These are phyloP conservation scores for Brassica rapa DNA, from an alignment of 345 rosid species.

Conservation along the genomic window DNA sequence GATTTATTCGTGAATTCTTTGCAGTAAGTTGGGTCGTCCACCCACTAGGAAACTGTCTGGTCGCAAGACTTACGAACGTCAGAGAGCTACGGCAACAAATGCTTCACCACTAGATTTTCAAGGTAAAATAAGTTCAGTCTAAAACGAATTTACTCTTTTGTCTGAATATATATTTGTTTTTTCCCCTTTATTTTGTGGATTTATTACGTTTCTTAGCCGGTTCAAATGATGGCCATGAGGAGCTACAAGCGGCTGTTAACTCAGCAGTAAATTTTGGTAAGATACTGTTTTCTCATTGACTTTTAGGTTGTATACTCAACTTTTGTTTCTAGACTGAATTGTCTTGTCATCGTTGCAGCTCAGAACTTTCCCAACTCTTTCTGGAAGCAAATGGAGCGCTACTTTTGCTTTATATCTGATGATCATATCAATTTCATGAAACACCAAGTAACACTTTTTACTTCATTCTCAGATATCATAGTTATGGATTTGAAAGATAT, in stretches of 20 bases:
- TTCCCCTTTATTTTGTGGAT: constrained; percentile 31
- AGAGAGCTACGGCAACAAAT: constrained; percentile 57
- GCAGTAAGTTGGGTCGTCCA: constrained; percentile 88
- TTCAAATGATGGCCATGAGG: constrained; percentile 81
- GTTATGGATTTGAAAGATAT: constrained; percentile 2
- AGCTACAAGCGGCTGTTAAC: constrained; percentile 79
- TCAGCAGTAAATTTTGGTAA: constrained; percentile 66
- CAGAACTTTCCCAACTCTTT: constrained; percentile 51
- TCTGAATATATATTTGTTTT: constrained; percentile 2
- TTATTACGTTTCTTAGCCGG: constrained; percentile 56
- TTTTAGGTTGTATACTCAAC: constrained; percentile 26
- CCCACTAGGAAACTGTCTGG: constrained; percentile 88
- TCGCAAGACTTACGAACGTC: constrained; percentile 77
- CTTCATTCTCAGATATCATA: constrained; percentile 6
- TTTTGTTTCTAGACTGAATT: constrained; percentile 30
- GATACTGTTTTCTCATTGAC: constrained; percentile 22
- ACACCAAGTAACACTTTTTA: constrained; percentile 55
- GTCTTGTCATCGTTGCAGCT: constrained; percentile 52
- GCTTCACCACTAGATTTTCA: constrained; percentile 68
- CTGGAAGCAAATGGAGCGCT: constrained; percentile 83
- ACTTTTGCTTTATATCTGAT: constrained; percentile 69
- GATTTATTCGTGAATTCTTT: constrained; percentile 37
- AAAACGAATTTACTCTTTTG: constrained; percentile 24
- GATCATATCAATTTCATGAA: constrained; percentile 63
- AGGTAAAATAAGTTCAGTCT: constrained; percentile 54